A percentile compares a stretch with the other conserved stretches of the same genome.
phyloP scores from a whole-genome alignment of 2,329 filamentous ascomycete species.

The Thielaviopsis musarum region DNA sequence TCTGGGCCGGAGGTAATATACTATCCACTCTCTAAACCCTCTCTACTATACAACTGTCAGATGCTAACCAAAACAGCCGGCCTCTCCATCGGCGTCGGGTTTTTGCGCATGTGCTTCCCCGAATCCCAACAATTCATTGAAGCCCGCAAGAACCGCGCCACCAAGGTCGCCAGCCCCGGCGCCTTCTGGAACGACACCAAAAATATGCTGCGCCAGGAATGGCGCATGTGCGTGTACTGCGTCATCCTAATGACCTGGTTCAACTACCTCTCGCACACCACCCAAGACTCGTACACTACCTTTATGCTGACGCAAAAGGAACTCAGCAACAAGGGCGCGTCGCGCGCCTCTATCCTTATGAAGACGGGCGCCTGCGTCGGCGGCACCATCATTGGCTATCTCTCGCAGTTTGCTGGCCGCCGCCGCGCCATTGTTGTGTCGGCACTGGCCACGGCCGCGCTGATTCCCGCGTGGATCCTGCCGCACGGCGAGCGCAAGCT shows the following conservation, averaged over 20 bases:
- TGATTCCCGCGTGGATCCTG: constrained; percentile 58
- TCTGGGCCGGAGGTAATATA: constrained; percentile 46
- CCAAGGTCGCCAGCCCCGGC: constrained; percentile 17
- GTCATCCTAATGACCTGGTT: constrained; percentile 64
- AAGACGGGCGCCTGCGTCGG: constrained; percentile 63
- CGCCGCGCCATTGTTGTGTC: constrained; percentile 48
- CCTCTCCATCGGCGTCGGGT: constrained; percentile 49
- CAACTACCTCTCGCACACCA: constrained; percentile 62
- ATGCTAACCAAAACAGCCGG: constrained; percentile 27
- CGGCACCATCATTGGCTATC: constrained; percentile 55
- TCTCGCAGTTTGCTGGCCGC: constrained; percentile 59
- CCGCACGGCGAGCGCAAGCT: constrained; percentile 41
- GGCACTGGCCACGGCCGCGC: constrained; percentile 38
- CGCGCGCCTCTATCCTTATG: constrained; percentile 65
- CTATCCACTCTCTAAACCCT: constrained; percentile 11
- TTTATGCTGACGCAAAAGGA: constrained; percentile 62
- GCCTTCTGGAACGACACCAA: constrained; percentile 55
- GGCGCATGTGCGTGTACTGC: constrained; percentile 64
- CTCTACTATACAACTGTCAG: neutral
- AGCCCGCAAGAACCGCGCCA: constrained; percentile 33
- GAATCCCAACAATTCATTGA: constrained; percentile 63
- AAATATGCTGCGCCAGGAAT: constrained; percentile 50
- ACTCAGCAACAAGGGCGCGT: constrained; percentile 44
- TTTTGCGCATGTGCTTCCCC: constrained; percentile 51
- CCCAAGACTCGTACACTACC: constrained; percentile 67